A percentile compares a stretch with the other conserved stretches of the same genome.
Conservation (phyloP, 768 basidiomycete genomes). For the Lactarius sanguifluus region DNA sequence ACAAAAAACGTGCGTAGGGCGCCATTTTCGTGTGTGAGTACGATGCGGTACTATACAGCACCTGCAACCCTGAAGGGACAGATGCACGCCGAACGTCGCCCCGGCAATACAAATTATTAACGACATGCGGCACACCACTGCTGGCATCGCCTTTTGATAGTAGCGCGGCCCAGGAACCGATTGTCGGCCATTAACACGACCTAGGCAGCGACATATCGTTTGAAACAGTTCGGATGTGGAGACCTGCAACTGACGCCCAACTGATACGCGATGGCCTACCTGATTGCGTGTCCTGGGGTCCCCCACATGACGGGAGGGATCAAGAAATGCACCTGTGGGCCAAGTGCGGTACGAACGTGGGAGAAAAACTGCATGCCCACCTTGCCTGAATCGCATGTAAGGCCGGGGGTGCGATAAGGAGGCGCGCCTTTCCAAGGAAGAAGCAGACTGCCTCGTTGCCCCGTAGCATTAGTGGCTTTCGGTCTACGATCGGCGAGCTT, state of each 20-base stretch:
- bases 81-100: neutral
- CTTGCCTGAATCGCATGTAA: neutral
- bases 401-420: neutral
- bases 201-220: neutral
- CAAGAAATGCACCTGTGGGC: neutral
- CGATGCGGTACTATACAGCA: neutral
- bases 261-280: neutral
- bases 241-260: neutral
- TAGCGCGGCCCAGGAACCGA: neutral
- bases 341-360: neutral
- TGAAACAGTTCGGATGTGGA: neutral
- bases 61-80: neutral
- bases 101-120: neutral
- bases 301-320: neutral
- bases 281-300: neutral
- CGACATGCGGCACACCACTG: neutral
- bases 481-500: constrained; percentile 5
- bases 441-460: neutral
- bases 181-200: neutral
- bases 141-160: neutral
- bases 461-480: neutral
- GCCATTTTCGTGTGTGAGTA: neutral
- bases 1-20: neutral
- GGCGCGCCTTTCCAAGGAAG: neutral
- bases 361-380: neutral